Evolutionary conservation across 2,329 filamentous ascomycete species (phyloP).

Genomic region (Neurospora crassa): DNA sequence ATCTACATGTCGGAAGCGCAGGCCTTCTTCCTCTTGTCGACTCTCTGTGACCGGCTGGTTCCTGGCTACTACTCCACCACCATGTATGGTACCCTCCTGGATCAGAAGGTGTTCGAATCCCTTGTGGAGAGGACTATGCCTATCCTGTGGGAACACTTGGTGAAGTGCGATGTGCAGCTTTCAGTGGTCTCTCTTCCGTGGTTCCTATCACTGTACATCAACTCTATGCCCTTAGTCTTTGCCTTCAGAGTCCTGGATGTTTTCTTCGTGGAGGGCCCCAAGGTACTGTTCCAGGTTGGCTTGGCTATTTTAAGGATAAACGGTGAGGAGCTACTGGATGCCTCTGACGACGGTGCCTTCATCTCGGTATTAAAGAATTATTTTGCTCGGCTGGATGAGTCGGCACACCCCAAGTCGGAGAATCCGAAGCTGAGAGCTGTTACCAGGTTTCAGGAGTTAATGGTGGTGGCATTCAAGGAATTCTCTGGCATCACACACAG

Average conservation of each 20-base stretch:
- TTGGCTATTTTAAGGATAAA: conserved; percentile 96
- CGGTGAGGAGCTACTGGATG: conserved; percentile 88
- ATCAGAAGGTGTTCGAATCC: conserved; percentile 95
- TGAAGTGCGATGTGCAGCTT: conserved; percentile 91
- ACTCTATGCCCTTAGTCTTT: conserved; percentile 98
- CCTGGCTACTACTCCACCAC: conserved; percentile 98
- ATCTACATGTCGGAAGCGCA: conserved; percentile 98
- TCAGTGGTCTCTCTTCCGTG: conserved; percentile 95
- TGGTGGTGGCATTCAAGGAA: conserved; percentile 98
- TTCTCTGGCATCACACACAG: conserved; percentile 92
- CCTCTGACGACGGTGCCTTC: conserved; percentile 88
- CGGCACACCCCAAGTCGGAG: conserved; percentile 88
- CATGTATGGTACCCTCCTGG: conserved; percentile 96
- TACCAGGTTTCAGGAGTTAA: conserved; percentile 92
- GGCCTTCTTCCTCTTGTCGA: conserved; percentile 87
- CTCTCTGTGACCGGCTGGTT: conserved; percentile 83
- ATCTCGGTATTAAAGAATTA: conserved; percentile 94
- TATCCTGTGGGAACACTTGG: conserved; percentile 94
- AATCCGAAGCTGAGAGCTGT: conserved; percentile 91
- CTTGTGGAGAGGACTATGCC: conserved; percentile 99
- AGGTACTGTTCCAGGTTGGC: conserved; percentile 94
- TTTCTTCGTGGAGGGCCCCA: conserved; percentile 96
- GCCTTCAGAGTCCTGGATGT: conserved; percentile 94
- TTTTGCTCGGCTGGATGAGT: conserved; percentile 87
- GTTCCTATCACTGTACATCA: conserved; percentile 97